phyloP scores from a whole-genome alignment of 2,329 filamentous ascomycete species.

The Aspergillus aculeatinus region DNA sequence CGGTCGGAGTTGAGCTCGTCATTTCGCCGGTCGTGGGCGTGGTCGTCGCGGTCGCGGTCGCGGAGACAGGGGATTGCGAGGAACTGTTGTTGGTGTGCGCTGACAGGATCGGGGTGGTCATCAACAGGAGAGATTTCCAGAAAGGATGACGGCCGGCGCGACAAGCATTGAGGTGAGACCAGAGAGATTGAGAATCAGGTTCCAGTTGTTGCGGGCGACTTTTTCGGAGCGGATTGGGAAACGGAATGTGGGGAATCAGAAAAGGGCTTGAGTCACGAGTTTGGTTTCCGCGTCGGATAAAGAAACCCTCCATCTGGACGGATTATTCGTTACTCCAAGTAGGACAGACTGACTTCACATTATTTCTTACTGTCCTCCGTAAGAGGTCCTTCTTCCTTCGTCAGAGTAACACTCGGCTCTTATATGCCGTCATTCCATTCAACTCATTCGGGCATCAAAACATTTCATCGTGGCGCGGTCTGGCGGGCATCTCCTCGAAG shows the following conservation, averaged over 20 bases:
- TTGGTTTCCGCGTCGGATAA: not conserved
- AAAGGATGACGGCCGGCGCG: slow-evolving; percentile 18
- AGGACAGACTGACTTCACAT: too few relatives aligned
- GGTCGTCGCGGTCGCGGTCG: slow-evolving; percentile 15
- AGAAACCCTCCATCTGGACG: not conserved
- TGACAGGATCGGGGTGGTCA: not conserved
- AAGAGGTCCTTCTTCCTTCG: too few relatives aligned
- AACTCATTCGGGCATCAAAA: slow-evolving; percentile 6
- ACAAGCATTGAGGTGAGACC: slow-evolving; percentile 22
- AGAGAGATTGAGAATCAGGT: not conserved
- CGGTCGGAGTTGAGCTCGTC: slow-evolving; percentile 15
- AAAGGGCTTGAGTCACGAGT: slow-evolving; percentile 23
- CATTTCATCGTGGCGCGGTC: not conserved
- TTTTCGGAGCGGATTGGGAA: slow-evolving; percentile 22
- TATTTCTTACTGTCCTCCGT: too few relatives aligned
- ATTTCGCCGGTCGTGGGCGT: slow-evolving; percentile 12
- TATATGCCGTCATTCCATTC: not conserved
- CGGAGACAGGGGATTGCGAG: slow-evolving; percentile 18
- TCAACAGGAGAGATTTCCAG: not conserved
- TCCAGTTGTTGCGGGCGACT: slow-evolving; percentile 9
- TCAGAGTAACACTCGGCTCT: too few relatives aligned
- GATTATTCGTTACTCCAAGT: too few relatives aligned
- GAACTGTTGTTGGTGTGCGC: slow-evolving; percentile 19
- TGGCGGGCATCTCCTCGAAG: not conserved
- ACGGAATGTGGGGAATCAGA: not conserved